Base-by-base conservation (phyloP, 352 stramenopile species). In the Pythium volutum region DNA sequence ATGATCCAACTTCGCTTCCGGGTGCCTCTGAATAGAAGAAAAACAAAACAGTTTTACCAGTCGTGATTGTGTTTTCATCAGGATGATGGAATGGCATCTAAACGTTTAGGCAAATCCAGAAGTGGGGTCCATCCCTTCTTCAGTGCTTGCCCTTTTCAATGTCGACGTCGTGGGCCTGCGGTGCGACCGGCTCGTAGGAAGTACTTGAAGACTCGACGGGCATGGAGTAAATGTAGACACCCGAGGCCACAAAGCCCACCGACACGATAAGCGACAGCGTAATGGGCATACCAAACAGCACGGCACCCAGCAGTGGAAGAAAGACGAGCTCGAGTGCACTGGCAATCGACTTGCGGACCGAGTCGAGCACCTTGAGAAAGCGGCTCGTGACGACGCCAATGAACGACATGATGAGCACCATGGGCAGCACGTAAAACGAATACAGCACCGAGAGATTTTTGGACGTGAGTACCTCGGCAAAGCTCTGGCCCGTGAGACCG, bases 341-440 rank as follows among this genome's bases (percentile, higher is more conserved):
- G 45, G 81, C 81, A 59, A 93, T 90, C 11, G 82, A 81, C 66
- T 91, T 93, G 51, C 81, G 79, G 11, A 93, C 75, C 29, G 81
- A 91, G 66, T 93, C 84, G 52, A 93, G 75, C 18, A 79, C 71
- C 62, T 93, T 88, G 55, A 93, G 76, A 61, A 93, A 91, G 45
- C 88, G 57, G 67, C 84, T 91, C 51, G 84, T 93, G 55, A 93
- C 84, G 14, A 93, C 77, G 22, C 84, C 84, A 60, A 91, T 88
- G 55, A 72, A 71, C 43, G 84, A 84, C 84, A 93, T 93, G 70
- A 93, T 93, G 56, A 89, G 73, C 53, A 93, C 82, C 80, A 93
- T 88, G 10, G 80, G 76, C 26, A 90, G 64, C 51, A 91, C 79
- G 33, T 88, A 84, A 25, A 74, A 59, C n/a, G 80, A 88, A n/a